phyloP scores from a whole-genome alignment of 331 rosid genomes.

The Quercus lobata region DNA sequence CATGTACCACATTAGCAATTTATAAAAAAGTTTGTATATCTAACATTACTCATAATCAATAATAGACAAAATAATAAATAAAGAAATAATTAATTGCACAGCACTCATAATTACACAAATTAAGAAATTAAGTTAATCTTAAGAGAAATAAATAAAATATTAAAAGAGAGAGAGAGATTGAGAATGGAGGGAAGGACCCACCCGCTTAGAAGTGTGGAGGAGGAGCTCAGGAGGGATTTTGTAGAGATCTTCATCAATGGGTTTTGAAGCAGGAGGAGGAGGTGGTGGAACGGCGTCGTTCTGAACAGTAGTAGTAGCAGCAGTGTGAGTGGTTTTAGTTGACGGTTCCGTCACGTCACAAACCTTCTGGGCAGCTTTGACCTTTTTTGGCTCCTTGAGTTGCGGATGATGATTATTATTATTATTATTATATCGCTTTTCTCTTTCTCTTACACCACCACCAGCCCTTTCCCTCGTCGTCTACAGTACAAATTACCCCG shows the following conservation, averaged over 20 bases:
- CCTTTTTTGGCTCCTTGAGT: conserved; percentile 39
- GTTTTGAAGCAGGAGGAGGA: conserved; percentile 34
- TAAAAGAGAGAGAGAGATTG: neutral
- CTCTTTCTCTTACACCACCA: conserved; percentile 11
- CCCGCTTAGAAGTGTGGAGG: conserved; percentile 64
- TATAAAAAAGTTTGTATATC: no score
- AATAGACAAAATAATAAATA: no score
- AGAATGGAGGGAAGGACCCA: neutral
- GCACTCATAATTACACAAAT: no score
- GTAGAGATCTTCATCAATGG: conserved; percentile 92
- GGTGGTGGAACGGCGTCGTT: conserved; percentile 22
- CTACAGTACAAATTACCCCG: no score
- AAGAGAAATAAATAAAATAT: neutral
- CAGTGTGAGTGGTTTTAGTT: conserved; percentile 19
- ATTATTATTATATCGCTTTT: conserved; percentile 25
- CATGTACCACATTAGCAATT: accelerated
- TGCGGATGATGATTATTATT: neutral
- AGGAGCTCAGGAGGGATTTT: conserved; percentile 83
- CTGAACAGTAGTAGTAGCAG: neutral
- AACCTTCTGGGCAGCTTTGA: conserved; percentile 28
- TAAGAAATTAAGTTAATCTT: neutral
- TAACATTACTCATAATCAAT: no score
- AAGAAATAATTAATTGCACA: no score
- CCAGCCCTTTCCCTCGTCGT: no score
- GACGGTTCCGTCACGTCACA: conserved; percentile 57